A percentile compares a stretch with the other conserved stretches of the same genome.
These are phyloP conservation scores for Wickerhamomyces chambardii DNA, from an alignment of 805 yeast genomes.

Conservation along the genomic window DNA sequence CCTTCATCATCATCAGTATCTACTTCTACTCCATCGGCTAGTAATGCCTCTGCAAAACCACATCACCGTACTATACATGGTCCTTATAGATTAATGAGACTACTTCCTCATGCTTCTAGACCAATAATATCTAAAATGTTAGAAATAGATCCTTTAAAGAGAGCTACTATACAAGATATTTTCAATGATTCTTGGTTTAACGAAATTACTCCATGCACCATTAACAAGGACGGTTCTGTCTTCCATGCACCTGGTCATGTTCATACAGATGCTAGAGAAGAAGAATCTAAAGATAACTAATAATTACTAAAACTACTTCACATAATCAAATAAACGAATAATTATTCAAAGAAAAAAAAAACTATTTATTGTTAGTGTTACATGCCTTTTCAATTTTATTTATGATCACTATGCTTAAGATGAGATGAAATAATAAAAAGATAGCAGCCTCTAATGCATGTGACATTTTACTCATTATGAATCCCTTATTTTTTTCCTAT, in stretches of 20 bases:
- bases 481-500: too few relatives aligned
- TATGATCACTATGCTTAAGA: too few relatives aligned
- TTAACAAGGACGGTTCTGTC: conserved; percentile 27
- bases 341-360: too few relatives aligned
- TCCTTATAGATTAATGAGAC: conserved; percentile 72
- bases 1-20: not conserved
- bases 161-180: conserved; percentile 63
- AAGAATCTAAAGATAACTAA: too few relatives aligned
- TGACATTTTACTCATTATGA: too few relatives aligned
- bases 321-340: too few relatives aligned
- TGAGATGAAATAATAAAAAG: too few relatives aligned
- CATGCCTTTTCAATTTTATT: too few relatives aligned
- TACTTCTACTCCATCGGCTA: conserved; percentile 4
- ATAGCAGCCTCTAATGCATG: too few relatives aligned
- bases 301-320: too few relatives aligned
- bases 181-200: conserved; percentile 64
- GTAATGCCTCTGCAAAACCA: conserved; percentile 11
- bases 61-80: conserved; percentile 47
- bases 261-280: conserved; percentile 40
- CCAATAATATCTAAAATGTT: conserved; percentile 65
- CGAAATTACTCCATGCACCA: conserved; percentile 54
- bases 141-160: conserved; percentile 44
- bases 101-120: conserved; percentile 77
- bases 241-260: conserved; percentile 38
- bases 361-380: too few relatives aligned